Evolutionary conservation across 176 grass and related monocot species (phyloP), one percentile per base, ranked within the genome.

Genomic region (Carex cristatella): DNA sequence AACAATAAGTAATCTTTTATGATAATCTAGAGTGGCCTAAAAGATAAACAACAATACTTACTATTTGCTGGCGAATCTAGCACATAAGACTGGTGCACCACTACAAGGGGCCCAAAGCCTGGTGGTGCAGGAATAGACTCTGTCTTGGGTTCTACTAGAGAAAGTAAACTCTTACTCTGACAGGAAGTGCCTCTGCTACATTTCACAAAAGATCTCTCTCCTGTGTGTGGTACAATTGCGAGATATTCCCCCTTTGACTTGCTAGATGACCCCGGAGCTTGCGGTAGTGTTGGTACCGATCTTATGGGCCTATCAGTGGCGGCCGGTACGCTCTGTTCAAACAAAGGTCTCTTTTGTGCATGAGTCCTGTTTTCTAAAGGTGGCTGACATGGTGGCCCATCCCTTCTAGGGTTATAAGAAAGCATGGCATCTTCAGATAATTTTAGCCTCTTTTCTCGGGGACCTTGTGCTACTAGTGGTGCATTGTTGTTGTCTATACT

Each of bases 51-150:
- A 48, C 28, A 10, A 7, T 48, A 46, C 79, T 67, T 83, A 83
- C 80, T 54, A 65, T 83, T 83, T 83, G 30, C 27, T 77, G 49
- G 55, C 33, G 73, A 77, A 49, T 77, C 73, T 77, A 54, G 73
- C 23, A 56, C 48, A 77, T 77, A 46, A 44, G 37, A 6, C 7
- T 62, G 80, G 19, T 27, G 27, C 18, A 68, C 42, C 58, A 83
- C n/a, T 42, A 61, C 58, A 67, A 83, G 80, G 5, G 62, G 73
- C 73, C 27, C 73, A 77, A 77, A 77, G 72, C 46, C 72, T 15
- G 48, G 48, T 56, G 31, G 48, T 12, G 32, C 46, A 54, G 4
- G 42, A 28, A 27, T 23, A 51, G 62, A 40, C 58, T 83, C 62
- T 9, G 15, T 68, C 60, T 68, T 65, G 61, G 42, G 58, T 7